Conservation (phyloP, 345 rosid genomes). For the Hypericum perforatum region DNA sequence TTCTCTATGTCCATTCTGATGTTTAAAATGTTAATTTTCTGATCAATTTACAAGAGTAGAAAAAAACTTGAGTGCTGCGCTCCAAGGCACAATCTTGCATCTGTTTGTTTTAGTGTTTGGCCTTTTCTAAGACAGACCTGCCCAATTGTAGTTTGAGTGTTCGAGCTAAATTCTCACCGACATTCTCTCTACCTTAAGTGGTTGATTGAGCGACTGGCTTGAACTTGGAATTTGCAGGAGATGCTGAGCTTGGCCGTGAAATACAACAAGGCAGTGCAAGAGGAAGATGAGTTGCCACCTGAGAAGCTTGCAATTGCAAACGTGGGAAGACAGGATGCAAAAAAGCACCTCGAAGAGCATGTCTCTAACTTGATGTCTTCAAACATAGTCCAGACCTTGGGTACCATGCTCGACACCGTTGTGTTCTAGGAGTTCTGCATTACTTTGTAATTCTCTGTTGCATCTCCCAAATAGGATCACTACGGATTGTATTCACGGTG, state of each 20-base stretch:
- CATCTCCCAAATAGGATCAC: no score
- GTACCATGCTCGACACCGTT: conserved; percentile 97
- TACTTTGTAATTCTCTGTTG: no score
- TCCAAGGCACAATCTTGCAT: no score
- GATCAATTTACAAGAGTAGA: no score
- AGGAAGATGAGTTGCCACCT: conserved; percentile 90
- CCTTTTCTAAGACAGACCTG: not conserved
- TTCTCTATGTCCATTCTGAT: no score
- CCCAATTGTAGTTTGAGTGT: not conserved
- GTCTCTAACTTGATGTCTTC: conserved; percentile 96
- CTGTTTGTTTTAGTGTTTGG: no score
- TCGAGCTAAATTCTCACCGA: conserved; percentile 1
- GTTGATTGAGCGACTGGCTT: not conserved
- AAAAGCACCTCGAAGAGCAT: conserved; percentile 96
- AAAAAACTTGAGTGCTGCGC: no score
- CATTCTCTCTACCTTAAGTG: not conserved
- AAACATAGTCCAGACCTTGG: conserved; percentile 91
- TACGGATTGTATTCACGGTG: no score
- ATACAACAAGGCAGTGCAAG: conserved; percentile 96
- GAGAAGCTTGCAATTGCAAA: conserved; percentile 91
- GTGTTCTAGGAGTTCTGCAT: conserved; percentile 37
- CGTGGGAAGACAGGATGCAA: conserved; percentile 97
- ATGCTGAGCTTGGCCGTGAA: conserved; percentile 74
- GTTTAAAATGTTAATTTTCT: no score
- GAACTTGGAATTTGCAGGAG: conserved; percentile 44